These are phyloP conservation scores for Botryotinia narcissicola DNA, from an alignment of 2,329 filamentous ascomycete genomes.

Conservation along the genomic window DNA sequence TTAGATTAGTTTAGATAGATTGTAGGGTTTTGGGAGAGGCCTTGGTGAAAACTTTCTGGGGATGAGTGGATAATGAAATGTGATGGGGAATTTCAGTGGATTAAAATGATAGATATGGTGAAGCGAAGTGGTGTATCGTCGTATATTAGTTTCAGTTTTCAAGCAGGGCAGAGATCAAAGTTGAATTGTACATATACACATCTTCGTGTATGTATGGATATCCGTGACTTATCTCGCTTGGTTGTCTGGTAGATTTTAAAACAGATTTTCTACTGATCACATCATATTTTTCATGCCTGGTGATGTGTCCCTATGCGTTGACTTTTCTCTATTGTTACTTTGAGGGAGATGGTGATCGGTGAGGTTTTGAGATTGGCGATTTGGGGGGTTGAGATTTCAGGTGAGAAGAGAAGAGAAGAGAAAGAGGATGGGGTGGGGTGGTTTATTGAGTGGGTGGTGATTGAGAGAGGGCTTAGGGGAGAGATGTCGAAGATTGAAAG, in stretches of 20 bases:
- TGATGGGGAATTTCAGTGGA: neutral
- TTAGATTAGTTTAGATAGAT: slow-evolving; percentile 43
- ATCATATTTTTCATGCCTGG: too few species aligned
- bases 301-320: too few species aligned
- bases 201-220: neutral
- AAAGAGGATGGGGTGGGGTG: too few species aligned
- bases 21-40: neutral
- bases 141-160: neutral
- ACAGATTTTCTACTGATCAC: neutral
- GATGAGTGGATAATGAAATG: neutral
- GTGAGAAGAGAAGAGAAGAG: too few species aligned
- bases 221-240: neutral
- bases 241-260: neutral
- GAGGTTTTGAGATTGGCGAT: too few species aligned
- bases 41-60: neutral
- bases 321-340: too few species aligned
- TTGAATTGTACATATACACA: neutral
- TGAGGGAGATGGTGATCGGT: too few species aligned
- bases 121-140: neutral
- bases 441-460: too few species aligned
- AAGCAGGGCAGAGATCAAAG: neutral
- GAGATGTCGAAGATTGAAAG: too few species aligned
- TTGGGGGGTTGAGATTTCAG: too few species aligned
- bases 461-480: too few species aligned
- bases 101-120: neutral